Percentiles rank a stretch among this genome's conserved stretches.
These are phyloP conservation scores for Smittium culicis DNA, from an alignment of 371 early-diverging fungal genomes.

Conservation along the genomic window DNA sequence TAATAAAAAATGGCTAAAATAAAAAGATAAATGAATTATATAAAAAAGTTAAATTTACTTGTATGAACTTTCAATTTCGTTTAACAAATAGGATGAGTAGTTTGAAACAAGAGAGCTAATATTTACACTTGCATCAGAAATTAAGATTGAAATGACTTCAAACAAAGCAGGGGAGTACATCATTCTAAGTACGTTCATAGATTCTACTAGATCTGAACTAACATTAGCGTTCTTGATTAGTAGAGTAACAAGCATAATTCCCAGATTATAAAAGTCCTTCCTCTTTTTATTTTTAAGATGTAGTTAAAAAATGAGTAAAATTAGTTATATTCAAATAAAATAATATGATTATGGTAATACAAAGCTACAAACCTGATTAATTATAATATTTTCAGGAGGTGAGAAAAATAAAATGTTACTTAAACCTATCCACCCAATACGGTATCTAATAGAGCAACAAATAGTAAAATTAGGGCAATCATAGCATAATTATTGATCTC, in stretches of 20 bases:
- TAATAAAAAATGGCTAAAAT: constrained; percentile 12
- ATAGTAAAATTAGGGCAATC: too few species aligned
- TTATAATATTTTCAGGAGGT: not conserved
- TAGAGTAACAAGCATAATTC: not conserved
- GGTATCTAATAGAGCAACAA: constrained; percentile 4
- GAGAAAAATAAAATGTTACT: constrained; percentile 8
- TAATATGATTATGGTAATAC: not conserved
- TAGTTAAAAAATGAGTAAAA: not conserved
- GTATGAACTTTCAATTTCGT: not conserved
- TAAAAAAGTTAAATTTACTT: not conserved
- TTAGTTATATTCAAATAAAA: not conserved
- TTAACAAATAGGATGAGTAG: not conserved
- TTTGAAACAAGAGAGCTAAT: not conserved
- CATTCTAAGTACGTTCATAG: not conserved
- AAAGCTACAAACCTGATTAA: not conserved
- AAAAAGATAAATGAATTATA: constrained; percentile 3
- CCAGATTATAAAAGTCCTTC: not conserved
- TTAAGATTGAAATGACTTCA: constrained; percentile 5
- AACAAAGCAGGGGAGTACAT: not conserved
- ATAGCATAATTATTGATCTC: constrained; percentile 46
- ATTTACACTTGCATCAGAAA: not conserved
- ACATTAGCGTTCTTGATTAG: constrained; percentile 16
- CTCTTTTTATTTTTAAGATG: not conserved
- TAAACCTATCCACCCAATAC: constrained; percentile 4
- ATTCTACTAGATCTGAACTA: not conserved